phyloP scores from a whole-genome alignment of 176 grass and related monocot species.

The Paspalum notatum region DNA sequence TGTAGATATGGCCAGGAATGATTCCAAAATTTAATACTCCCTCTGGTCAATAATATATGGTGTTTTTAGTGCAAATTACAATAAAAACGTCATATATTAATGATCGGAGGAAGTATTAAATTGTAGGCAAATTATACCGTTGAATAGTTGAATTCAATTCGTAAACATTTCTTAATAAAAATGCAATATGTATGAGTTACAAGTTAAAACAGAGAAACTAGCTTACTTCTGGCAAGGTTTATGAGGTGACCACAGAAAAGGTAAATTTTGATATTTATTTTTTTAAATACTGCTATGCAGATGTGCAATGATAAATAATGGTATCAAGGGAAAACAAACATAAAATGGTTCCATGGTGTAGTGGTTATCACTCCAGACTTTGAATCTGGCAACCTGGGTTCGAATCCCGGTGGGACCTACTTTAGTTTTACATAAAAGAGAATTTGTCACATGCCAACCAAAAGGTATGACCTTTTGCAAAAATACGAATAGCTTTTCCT shows the following conservation, averaged over 20 bases:
- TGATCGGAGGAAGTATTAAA: no score
- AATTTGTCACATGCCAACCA: neutral
- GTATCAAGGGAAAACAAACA: neutral
- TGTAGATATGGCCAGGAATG: neutral
- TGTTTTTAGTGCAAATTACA: no score
- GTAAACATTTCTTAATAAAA: neutral
- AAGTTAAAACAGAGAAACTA: neutral
- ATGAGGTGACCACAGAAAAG: no score
- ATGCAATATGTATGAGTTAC: no score
- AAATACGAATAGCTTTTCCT: neutral
- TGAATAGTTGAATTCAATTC: neutral
- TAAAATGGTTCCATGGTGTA: conserved; percentile 73
- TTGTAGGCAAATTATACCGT: no score
- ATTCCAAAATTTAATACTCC: no score
- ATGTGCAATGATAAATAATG: neutral
- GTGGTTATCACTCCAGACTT: conserved; percentile 90
- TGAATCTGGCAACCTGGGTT: conserved; percentile 92
- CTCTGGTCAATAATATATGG: no score
- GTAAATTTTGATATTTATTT: no score
- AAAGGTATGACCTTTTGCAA: neutral
- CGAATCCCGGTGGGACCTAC: conserved; percentile 76
- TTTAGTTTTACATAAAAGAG: no score
- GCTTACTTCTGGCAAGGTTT: no score
- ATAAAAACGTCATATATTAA: no score
- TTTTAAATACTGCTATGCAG: no score